phyloP scores from a whole-genome alignment of 129 eudicot species.

The Helianthus tuberosus region DNA sequence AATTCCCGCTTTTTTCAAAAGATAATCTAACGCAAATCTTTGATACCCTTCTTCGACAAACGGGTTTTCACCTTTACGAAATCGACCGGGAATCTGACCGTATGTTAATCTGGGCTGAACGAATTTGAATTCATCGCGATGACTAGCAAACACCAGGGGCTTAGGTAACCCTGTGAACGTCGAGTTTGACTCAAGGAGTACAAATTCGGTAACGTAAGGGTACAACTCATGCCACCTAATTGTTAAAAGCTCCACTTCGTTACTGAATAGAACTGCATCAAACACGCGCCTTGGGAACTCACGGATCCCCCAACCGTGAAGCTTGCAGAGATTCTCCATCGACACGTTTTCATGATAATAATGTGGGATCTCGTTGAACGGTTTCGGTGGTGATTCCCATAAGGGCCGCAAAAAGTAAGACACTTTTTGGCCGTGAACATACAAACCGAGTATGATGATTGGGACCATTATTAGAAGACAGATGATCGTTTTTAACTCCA shows the following conservation, averaged over 20 bases:
- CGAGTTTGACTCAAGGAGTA: slow-evolving; percentile 75
- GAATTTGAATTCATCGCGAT: slow-evolving; percentile 1
- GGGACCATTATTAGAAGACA: slow-evolving; percentile 49
- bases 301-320: slow-evolving; percentile 70
- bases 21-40: slow-evolving; percentile 16
- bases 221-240: slow-evolving; percentile 51
- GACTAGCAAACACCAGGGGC: slow-evolving; percentile 56
- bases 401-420: slow-evolving; percentile 33
- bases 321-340: slow-evolving; percentile 71
- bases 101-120: slow-evolving; percentile 7
- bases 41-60: slow-evolving; percentile 17
- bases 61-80: slow-evolving; percentile 19
- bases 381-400: slow-evolving; percentile 81
- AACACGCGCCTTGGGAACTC: slow-evolving; percentile 73
- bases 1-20: slow-evolving; percentile 5
- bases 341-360: slow-evolving; percentile 62
- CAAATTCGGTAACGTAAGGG: slow-evolving; percentile 54
- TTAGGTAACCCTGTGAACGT: slow-evolving; percentile 72
- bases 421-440: slow-evolving; percentile 60
- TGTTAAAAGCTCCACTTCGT: slow-evolving; percentile 65
- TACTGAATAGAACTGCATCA: slow-evolving; percentile 77
- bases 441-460: slow-evolving; percentile 25
- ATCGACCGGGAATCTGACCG: slow-evolving; percentile 1
- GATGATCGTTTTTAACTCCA: slow-evolving; percentile 53
- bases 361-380: slow-evolving; percentile 39